Conservation (phyloP, 495 filamentous ascomycete genomes). For the Astrothelium macrocarpum region DNA sequence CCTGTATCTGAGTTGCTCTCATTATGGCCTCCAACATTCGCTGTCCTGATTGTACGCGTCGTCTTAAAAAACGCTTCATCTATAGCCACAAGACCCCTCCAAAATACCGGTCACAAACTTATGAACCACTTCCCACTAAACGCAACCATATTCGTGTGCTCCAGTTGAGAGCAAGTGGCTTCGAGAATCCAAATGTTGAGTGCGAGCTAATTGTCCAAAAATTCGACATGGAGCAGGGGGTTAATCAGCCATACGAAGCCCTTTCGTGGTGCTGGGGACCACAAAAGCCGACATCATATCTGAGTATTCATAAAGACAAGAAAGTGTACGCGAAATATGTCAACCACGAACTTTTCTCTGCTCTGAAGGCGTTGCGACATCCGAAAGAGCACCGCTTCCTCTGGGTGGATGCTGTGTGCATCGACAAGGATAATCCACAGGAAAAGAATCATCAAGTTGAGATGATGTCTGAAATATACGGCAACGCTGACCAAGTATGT, state of each 20-base stretch:
- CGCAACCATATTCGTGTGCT: background rate
- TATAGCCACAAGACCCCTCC: background rate
- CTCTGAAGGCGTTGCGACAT: background rate
- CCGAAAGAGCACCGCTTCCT: background rate
- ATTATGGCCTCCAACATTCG: background rate
- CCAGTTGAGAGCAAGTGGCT: background rate
- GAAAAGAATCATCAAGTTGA: slow-evolving; percentile 14
- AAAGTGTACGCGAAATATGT: background rate
- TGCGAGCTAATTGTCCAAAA: background rate
- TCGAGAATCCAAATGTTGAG: background rate
- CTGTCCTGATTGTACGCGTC: background rate
- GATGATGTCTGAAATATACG: slow-evolving; percentile 29
- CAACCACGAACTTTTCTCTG: background rate
- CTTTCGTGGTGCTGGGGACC: background rate
- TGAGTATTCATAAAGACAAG: background rate
- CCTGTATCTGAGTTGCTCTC: no score
- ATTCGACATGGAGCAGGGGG: background rate
- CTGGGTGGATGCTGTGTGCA: slow-evolving; percentile 11
- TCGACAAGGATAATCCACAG: slow-evolving; percentile 1
- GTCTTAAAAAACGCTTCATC: background rate
- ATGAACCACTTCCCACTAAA: background rate
- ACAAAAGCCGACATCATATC: background rate
- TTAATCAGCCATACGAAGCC: background rate
- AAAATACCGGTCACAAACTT: background rate
- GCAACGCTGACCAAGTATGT: background rate